Evolutionary conservation across 805 yeast species (phyloP), one percentile per base, ranked within the genome.

Genomic region (Helenozyma baotianmanensis): DNA sequence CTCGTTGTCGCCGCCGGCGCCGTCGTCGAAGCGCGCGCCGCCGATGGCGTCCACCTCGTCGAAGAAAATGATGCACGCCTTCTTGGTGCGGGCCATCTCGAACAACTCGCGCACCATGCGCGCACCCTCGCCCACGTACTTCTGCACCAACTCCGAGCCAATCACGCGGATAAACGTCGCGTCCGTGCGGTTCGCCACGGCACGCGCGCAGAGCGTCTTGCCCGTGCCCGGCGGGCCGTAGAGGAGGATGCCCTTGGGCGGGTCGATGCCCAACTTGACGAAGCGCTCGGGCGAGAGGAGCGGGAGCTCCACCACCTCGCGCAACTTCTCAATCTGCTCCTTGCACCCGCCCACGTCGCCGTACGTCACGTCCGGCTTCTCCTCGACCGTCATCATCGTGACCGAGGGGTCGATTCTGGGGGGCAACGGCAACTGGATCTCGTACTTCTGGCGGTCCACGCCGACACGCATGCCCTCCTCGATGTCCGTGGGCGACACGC

Each of bases 381-480:
- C 99, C 62, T 92, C 99, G 29, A 92, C 99, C 2, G 97, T 90
- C 99, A 92, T 92, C 98, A 92, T 92, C 6, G 98, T 92, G 34
- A 92, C 99, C 24, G 88, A 76, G 10, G 99, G 97, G 60, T 92
- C 99, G 56, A 92, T 92, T 54, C 95, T 74, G 35, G 99, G 98
- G 9, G 99, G 99, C 45, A 92, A 72, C 19, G 99, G 98, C 52
- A 92, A 72, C 70, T 90, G 96, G 55, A 92, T 94, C 60, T 89
- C 95, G 64, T 92, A 92, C 63, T 90, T 90, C 53, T 85, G 88
- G 61, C 98, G 79, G 59, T 94, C 98, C 36, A 92, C 98, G 54
- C 99, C 99, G 23, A 92, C 97, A 58, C 98, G 78, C 98, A 92
- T 94, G 33, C 98, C 97, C 62, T 94, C 98, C 64, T 92, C 98